These are phyloP conservation scores for Nidularia pulvinata DNA, from an alignment of 768 basidiomycete species.

Conservation along the genomic window DNA sequence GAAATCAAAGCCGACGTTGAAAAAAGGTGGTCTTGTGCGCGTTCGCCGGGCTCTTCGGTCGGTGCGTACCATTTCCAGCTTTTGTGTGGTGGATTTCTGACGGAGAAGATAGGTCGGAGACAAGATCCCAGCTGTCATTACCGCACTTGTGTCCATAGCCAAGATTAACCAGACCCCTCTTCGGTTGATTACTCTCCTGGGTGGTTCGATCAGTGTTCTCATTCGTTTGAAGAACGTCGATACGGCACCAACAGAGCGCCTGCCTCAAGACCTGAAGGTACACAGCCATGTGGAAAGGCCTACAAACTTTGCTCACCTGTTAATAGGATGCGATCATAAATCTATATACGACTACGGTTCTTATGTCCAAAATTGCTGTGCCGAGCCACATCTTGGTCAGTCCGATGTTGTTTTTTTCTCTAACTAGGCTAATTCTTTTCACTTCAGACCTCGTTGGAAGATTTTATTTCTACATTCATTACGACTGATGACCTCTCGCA, in stretches of 20 bases:
- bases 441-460: slow-evolving; percentile 50
- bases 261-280: slow-evolving; percentile 49
- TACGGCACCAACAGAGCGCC: slow-evolving; percentile 35
- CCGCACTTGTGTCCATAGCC: slow-evolving; percentile 46
- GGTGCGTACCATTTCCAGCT: slow-evolving; percentile 31
- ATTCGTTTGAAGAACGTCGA: slow-evolving; percentile 62
- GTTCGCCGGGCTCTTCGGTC: slow-evolving; percentile 69
- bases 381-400: slow-evolving; percentile 60
- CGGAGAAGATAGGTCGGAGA: slow-evolving; percentile 27
- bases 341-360: slow-evolving; percentile 57
- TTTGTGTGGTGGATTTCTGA: not conserved
- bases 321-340: slow-evolving; percentile 56
- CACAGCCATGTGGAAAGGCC: not conserved
- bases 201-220: slow-evolving; percentile 70
- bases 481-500: slow-evolving; percentile 47
- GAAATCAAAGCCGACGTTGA: slow-evolving; percentile 56
- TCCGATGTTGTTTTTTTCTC: slow-evolving; percentile 1
- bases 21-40: slow-evolving; percentile 59
- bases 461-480: slow-evolving; percentile 59
- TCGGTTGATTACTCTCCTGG: slow-evolving; percentile 51
- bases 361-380: slow-evolving; percentile 68
- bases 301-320: not conserved
- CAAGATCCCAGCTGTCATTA: slow-evolving; percentile 48
- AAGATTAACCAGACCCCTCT: slow-evolving; percentile 45
- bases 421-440: not conserved